phyloP scores from a whole-genome alignment of 225 moss, liverwort and hornwort species.

The Neckera pumila region DNA sequence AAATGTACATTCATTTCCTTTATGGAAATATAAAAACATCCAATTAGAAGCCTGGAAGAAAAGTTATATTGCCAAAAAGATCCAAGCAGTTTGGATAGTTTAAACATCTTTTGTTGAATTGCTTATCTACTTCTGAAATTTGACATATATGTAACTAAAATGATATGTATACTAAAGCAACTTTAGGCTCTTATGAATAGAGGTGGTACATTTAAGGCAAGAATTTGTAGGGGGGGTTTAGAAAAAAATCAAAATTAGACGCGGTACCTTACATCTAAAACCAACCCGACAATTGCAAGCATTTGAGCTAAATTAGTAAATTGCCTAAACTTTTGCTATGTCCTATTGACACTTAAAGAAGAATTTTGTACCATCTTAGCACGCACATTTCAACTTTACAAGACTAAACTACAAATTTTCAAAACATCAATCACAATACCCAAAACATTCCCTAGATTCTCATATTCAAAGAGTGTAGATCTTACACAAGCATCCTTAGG shows the following conservation, averaged over 20 bases:
- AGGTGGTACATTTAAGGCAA: background rate
- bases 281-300: accelerated
- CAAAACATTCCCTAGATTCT: background rate
- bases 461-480: background rate
- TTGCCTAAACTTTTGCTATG: background rate
- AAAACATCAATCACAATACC: accelerated
- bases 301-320: accelerated
- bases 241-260: background rate
- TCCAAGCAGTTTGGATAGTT: too few species aligned
- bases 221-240: background rate
- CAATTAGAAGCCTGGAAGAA: too few species aligned
- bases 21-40: too few species aligned
- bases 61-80: too few species aligned
- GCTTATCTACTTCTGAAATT: too few species aligned
- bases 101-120: too few species aligned
- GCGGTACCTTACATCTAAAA: accelerated
- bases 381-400: background rate
- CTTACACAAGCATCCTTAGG: background rate
- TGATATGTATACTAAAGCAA: background rate
- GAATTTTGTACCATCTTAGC: accelerated
- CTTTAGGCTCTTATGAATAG: accelerated
- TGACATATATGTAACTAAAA: too few species aligned
- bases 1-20: too few species aligned
- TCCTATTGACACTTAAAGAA: background rate
- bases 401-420: background rate